Evolutionary conservation across 2,329 filamentous ascomycete genomes (phyloP).

Genomic region (Sporothrix mexicana): DNA sequence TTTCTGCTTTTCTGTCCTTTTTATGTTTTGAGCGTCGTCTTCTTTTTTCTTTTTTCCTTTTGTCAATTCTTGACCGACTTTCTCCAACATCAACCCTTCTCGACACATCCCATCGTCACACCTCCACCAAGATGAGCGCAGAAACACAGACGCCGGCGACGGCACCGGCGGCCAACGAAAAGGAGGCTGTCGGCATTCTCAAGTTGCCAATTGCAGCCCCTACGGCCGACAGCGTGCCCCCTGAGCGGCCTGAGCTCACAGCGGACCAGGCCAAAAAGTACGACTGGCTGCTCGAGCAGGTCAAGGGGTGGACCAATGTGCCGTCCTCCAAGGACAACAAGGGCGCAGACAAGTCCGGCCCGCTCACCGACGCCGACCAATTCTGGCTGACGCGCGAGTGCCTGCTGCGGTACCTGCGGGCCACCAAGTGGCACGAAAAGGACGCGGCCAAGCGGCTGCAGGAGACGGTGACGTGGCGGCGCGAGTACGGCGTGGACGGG

Average conservation of each 20-base stretch:
- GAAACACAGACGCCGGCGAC: constrained; percentile 27
- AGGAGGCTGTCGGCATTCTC: constrained; percentile 38
- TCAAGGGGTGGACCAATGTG: constrained; percentile 73
- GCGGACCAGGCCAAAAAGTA: constrained; percentile 84
- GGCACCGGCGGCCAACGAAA: constrained; percentile 34
- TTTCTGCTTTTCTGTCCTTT: neutral
- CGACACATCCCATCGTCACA: neutral
- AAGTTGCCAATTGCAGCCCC: constrained; percentile 62
- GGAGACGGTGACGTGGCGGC: constrained; percentile 82
- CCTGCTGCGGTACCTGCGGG: constrained; percentile 88
- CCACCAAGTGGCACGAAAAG: constrained; percentile 84
- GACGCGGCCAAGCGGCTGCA: constrained; percentile 81
- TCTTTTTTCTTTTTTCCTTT: neutral
- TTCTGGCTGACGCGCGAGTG: constrained; percentile 94
- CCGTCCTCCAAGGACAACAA: constrained; percentile 54
- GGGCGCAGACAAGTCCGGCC: constrained; percentile 60
- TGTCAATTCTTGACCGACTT: too few relatives aligned
- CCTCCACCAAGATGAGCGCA: constrained; percentile 4
- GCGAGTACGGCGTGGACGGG: constrained; percentile 83
- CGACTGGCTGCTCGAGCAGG: constrained; percentile 72
- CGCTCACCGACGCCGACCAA: constrained; percentile 78
- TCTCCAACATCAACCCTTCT: neutral
- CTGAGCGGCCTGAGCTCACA: constrained; percentile 65
- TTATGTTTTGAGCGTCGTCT: neutral
- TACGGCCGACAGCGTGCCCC: constrained; percentile 62